Evolutionary conservation across 371 early-diverging fungal genomes (phyloP).

Genomic region (Mortierella sp.): DNA sequence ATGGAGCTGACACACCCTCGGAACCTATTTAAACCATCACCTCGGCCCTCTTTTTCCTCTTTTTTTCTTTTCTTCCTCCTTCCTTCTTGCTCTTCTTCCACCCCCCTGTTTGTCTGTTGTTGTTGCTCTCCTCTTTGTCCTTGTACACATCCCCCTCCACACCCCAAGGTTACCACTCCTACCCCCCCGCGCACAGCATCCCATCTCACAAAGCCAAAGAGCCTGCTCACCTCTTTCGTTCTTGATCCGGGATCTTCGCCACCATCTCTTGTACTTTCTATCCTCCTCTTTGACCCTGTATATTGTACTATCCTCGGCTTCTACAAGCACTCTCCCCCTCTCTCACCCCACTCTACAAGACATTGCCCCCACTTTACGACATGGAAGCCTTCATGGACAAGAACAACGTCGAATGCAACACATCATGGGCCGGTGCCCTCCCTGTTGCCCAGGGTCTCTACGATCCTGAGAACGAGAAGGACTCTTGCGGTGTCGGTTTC

Average conservation of each 20-base stretch:
- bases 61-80: slow-evolving; percentile 11
- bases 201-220: slow-evolving; percentile 23
- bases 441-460: slow-evolving; percentile 92
- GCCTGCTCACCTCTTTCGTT: slow-evolving; percentile 55
- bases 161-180: neutral
- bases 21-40: slow-evolving; percentile 24
- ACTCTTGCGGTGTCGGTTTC: slow-evolving; percentile 98
- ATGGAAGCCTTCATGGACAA: slow-evolving; percentile 52
- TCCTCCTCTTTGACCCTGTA: slow-evolving; percentile 8
- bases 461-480: slow-evolving; percentile 89
- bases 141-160: slow-evolving; percentile 11
- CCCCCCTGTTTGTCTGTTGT: slow-evolving; percentile 2
- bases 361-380: neutral
- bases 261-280: slow-evolving; percentile 8
- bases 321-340: too few species aligned
- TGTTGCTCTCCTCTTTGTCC: slow-evolving; percentile 8
- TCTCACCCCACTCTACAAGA: slow-evolving; percentile 2
- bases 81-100: slow-evolving; percentile 1
- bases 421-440: slow-evolving; percentile 84
- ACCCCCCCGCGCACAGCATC: neutral
- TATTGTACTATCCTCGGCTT: neutral
- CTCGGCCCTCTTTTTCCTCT: slow-evolving; percentile 8
- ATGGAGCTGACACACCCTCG: neutral
- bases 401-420: slow-evolving; percentile 56
- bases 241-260: slow-evolving; percentile 6